phyloP scores from a whole-genome alignment of 2,329 filamentous ascomycete genomes.

The Plenodomus lindquistii region DNA sequence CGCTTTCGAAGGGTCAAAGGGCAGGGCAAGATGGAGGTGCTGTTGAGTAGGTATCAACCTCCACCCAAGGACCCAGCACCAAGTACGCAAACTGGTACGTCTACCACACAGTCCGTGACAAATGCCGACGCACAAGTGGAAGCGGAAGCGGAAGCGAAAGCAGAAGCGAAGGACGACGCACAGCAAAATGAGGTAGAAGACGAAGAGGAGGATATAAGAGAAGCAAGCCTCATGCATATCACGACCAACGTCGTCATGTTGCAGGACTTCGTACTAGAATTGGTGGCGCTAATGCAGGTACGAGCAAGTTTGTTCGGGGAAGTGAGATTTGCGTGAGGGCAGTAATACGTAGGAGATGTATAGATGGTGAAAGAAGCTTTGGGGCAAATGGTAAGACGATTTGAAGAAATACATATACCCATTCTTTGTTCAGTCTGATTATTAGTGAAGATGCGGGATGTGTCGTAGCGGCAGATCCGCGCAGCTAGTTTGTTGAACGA shows the following conservation, averaged over 20 bases:
- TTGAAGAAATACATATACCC: too few species aligned
- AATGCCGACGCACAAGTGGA: not conserved
- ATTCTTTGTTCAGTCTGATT: too few species aligned
- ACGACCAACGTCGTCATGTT: slow-evolving; percentile 56
- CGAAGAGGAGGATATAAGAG: slow-evolving; percentile 36
- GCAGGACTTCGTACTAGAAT: slow-evolving; percentile 55
- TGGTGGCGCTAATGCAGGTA: slow-evolving; percentile 54
- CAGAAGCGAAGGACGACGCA: not conserved
- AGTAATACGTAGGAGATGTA: not conserved
- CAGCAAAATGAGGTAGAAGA: slow-evolving; percentile 7
- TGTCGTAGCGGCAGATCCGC: too few species aligned
- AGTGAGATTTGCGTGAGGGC: slow-evolving; percentile 44
- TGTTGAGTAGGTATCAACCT: slow-evolving; percentile 41
- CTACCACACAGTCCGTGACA: too few species aligned
- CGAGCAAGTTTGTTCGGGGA: slow-evolving; percentile 54
- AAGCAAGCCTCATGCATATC: slow-evolving; percentile 54
- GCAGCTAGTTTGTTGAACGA: too few species aligned
- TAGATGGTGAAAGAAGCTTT: too few species aligned
- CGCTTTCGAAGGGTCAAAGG: slow-evolving; percentile 35
- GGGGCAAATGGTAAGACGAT: too few species aligned
- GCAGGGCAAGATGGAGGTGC: slow-evolving; percentile 34
- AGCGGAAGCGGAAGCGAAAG: not conserved
- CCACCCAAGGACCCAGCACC: slow-evolving; percentile 41
- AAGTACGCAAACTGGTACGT: too few species aligned
- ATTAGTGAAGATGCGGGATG: too few species aligned